Percentiles rank a stretch among this genome's conserved stretches.
These are phyloP conservation scores for Trichoderma guizhouense DNA, from an alignment of 2,329 filamentous ascomycete genomes.

Conservation along the genomic window DNA sequence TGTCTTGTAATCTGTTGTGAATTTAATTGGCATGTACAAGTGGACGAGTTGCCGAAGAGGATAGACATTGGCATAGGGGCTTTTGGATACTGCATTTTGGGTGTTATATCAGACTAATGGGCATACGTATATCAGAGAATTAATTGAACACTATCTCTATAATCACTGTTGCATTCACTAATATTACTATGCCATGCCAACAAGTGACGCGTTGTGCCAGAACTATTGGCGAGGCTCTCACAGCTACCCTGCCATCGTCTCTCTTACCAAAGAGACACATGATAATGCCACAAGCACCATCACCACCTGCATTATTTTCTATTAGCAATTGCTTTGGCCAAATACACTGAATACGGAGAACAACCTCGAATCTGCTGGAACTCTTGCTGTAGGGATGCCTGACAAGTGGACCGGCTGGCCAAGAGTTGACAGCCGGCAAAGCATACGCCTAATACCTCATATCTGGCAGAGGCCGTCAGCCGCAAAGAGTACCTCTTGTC, in stretches of 20 bases:
- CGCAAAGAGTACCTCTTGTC: background rate
- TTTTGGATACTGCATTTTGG: constrained; percentile 3
- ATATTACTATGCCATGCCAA: background rate
- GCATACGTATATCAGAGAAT: background rate
- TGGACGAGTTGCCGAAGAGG: background rate
- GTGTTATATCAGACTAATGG: background rate
- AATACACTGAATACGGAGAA: too few relatives aligned
- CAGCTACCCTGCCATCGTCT: too few relatives aligned
- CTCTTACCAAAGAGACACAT: too few relatives aligned
- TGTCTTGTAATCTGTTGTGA: constrained; percentile 36
- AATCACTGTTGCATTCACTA: background rate
- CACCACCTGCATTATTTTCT: too few relatives aligned
- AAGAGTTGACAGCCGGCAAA: background rate
- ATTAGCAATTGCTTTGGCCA: too few relatives aligned
- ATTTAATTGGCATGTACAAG: background rate
- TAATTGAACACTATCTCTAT: background rate
- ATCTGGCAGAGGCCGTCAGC: background rate
- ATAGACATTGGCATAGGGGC: background rate
- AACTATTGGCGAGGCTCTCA: too few relatives aligned
- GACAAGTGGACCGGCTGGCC: too few relatives aligned
- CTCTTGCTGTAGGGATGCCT: background rate
- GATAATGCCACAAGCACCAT: too few relatives aligned
- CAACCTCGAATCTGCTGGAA: background rate
- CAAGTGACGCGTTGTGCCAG: too few relatives aligned
- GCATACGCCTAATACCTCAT: background rate